phyloP scores from a whole-genome alignment of 805 yeast genomes.

The Yamadazyma scolyti region DNA sequence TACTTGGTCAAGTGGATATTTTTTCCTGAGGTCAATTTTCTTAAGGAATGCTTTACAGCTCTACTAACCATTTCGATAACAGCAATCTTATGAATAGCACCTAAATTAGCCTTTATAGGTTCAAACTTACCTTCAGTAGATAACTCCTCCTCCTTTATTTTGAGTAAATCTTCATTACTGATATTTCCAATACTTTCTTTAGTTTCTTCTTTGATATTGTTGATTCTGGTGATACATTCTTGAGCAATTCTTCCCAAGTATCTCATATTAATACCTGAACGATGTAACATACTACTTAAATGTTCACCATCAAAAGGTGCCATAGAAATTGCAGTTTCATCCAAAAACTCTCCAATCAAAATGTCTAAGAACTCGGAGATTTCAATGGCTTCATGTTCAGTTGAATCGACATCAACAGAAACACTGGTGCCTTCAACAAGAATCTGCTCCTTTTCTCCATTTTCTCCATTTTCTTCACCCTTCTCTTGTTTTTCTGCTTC shows the following conservation, averaged over 20 bases:
- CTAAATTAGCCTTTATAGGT: conserved; percentile 40
- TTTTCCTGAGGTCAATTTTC: conserved; percentile 39
- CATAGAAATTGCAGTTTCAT: conserved; percentile 49
- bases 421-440: conserved; percentile 51
- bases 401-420: conserved; percentile 75
- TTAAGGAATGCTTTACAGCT: conserved; percentile 70
- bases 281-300: conserved; percentile 65
- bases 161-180: conserved; percentile 8
- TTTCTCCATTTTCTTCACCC: conserved; percentile 20
- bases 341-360: conserved; percentile 61
- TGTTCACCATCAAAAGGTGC: conserved; percentile 84
- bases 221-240: conserved; percentile 14
- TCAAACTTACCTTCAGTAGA: conserved; percentile 28
- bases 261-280: conserved; percentile 82
- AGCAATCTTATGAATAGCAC: conserved; percentile 46
- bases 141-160: conserved; percentile 21
- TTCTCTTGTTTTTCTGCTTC: conserved; percentile 30
- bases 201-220: conserved; percentile 16
- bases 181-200: conserved; percentile 11
- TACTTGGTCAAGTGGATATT: conserved; percentile 57
- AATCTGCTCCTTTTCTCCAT: conserved; percentile 45
- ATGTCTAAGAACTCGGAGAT: conserved; percentile 61
- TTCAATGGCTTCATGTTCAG: conserved; percentile 52
- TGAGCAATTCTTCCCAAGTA: conserved; percentile 68
- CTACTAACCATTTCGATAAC: conserved; percentile 76